Evolutionary conservation across 306 rosid species (phyloP).

Genomic region (Sphenostylis stenocarpa): DNA sequence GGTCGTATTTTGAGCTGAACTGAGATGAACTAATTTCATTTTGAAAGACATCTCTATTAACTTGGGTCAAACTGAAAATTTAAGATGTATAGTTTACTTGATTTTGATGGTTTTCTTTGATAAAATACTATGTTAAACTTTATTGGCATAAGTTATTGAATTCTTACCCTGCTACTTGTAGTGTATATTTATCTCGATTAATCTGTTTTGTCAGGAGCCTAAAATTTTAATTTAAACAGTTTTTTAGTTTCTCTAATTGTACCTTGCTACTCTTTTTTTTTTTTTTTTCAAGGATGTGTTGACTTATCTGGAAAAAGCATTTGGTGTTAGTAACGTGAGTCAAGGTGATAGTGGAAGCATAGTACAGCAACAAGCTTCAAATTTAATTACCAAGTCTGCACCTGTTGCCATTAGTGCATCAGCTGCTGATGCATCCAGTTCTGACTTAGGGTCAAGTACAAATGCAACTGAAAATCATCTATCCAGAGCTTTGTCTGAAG

Average conservation of each 20-base stretch:
- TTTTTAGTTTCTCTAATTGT: constrained; percentile 28
- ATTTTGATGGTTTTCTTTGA: neutral
- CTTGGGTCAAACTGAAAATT: constrained; percentile 20
- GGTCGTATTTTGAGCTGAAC: constrained; percentile 24
- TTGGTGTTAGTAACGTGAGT: constrained; percentile 64
- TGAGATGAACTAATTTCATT: neutral
- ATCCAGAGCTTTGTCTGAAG: constrained; percentile 75
- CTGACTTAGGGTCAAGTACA: constrained; percentile 63
- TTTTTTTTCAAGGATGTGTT: constrained; percentile 92
- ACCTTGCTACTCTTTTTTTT: constrained; percentile 33
- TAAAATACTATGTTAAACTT: constrained; percentile 23
- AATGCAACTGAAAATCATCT: constrained; percentile 69
- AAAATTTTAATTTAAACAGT: neutral
- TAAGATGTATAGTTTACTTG: neutral
- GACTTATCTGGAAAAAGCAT: constrained; percentile 79
- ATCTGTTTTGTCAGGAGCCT: constrained; percentile 3
- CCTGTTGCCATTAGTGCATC: constrained; percentile 56
- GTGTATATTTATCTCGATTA: neutral
- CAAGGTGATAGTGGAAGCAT: constrained; percentile 70
- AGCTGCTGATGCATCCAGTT: constrained; percentile 59
- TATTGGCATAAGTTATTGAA: neutral
- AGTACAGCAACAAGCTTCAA: constrained; percentile 61
- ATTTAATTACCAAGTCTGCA: constrained; percentile 59
- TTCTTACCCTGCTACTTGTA: neutral
- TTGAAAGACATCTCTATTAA: neutral